Evolutionary conservation across 768 basidiomycete species (phyloP).

Genomic region (Chalciporus chontae): DNA sequence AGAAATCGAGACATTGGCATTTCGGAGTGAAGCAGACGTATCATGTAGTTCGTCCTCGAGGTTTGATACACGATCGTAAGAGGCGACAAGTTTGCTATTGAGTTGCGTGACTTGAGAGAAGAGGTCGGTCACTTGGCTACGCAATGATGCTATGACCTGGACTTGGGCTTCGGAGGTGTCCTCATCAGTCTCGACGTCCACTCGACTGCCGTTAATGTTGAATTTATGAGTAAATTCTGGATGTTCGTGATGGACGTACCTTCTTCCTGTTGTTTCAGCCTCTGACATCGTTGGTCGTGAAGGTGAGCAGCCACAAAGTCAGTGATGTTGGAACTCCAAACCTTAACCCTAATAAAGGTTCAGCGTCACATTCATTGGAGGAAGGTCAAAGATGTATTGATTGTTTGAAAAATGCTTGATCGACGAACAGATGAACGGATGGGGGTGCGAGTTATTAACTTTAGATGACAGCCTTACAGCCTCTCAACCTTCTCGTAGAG

Average conservation of each 20-base stretch:
- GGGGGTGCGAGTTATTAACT: no score
- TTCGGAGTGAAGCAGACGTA: constrained; percentile 52
- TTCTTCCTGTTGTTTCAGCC: constrained; percentile 6
- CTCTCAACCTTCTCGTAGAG: no score
- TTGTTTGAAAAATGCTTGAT: no score
- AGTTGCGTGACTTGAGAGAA: constrained; percentile 88
- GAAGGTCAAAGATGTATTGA: no score
- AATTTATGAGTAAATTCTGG: constrained; percentile 4
- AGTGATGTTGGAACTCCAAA: background rate
- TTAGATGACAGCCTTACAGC: no score
- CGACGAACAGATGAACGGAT: no score
- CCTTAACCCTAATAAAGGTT: constrained; percentile 11
- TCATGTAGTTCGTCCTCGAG: constrained; percentile 88
- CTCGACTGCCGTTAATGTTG: background rate
- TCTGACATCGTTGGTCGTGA: constrained; percentile 12
- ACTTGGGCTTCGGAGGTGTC: constrained; percentile 65
- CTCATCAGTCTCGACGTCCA: constrained; percentile 24
- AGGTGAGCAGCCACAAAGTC: background rate
- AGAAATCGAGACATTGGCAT: constrained; percentile 62
- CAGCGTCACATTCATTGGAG: background rate
- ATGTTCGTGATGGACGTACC: constrained; percentile 10
- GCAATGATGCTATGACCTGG: constrained; percentile 77
- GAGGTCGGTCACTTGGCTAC: constrained; percentile 79
- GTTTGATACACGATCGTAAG: constrained; percentile 89
- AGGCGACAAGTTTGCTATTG: constrained; percentile 88